Evolutionary conservation across 768 basidiomycete genomes (phyloP).

Genomic region (Phanerochaete sordida): DNA sequence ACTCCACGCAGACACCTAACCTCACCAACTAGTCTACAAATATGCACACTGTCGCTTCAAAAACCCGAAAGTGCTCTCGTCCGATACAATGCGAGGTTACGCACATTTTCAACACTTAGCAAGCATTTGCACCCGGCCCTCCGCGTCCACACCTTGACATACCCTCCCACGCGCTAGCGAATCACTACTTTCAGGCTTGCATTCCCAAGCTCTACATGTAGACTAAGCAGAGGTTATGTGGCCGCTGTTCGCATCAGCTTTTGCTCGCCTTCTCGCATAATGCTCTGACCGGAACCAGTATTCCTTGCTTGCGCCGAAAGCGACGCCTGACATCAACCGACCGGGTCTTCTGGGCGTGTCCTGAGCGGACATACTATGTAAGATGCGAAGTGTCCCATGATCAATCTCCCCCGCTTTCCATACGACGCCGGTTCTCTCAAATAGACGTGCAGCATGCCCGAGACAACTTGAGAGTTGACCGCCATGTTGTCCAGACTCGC

Average conservation of each 20-base stretch:
- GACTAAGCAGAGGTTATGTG: background rate
- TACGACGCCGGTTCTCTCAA: background rate
- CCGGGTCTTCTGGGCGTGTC: background rate
- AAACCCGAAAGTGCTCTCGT: too few species aligned
- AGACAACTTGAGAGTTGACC: background rate
- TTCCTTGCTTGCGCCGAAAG: background rate
- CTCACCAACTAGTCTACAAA: background rate
- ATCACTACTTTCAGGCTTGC: too few species aligned
- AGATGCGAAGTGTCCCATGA: constrained; percentile 1
- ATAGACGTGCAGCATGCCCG: background rate
- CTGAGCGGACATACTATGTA: background rate
- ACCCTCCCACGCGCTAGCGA: too few species aligned
- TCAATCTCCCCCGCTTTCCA: background rate
- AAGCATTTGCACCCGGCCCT: too few species aligned
- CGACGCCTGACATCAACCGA: background rate
- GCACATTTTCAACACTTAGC: too few species aligned
- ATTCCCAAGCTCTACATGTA: too few species aligned
- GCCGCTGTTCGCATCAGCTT: background rate
- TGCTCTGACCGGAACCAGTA: background rate
- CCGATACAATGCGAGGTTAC: too few species aligned
- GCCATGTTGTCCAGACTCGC: constrained; percentile 18
- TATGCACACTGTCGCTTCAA: too few species aligned
- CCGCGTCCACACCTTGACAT: too few species aligned
- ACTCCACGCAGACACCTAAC: background rate
- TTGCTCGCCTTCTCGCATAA: background rate